Conservation (phyloP, 768 basidiomycete species). For the Scleroderma citrinum region DNA sequence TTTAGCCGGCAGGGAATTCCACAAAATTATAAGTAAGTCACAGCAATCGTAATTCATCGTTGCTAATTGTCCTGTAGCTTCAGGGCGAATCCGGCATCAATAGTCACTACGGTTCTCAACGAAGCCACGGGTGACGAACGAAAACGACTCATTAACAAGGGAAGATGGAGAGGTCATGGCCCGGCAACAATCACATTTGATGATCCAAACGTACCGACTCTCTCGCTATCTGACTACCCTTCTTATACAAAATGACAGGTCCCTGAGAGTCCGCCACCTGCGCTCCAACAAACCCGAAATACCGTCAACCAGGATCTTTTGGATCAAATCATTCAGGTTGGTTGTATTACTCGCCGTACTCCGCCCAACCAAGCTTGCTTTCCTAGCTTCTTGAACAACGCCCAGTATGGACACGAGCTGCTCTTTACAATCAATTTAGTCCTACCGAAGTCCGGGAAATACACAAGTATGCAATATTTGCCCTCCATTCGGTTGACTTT, state of each 20-base stretch:
- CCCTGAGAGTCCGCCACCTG: slow-evolving; percentile 58
- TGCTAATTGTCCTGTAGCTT: slow-evolving; percentile 41
- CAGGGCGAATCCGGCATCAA: slow-evolving; percentile 71
- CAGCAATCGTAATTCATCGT: neutral
- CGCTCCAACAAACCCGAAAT: slow-evolving; percentile 54
- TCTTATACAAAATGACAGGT: slow-evolving; percentile 33
- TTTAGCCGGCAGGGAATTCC: slow-evolving; percentile 81
- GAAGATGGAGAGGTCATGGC: slow-evolving; percentile 82
- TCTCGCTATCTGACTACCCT: neutral
- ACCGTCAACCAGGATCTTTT: slow-evolving; percentile 52
- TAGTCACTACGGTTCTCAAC: slow-evolving; percentile 58
- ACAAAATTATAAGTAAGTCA: slow-evolving; percentile 69
- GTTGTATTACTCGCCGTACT: neutral
- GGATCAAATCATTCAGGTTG: slow-evolving; percentile 48
- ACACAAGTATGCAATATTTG: slow-evolving; percentile 51
- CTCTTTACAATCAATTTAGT: slow-evolving; percentile 77
- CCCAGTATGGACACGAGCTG: slow-evolving; percentile 86
- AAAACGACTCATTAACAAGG: slow-evolving; percentile 76
- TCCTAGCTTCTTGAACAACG: slow-evolving; percentile 65
- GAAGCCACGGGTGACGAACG: slow-evolving; percentile 77
- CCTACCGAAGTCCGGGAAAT: slow-evolving; percentile 63
- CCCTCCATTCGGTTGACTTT: neutral
- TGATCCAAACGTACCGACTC: slow-evolving; percentile 40
- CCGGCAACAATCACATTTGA: slow-evolving; percentile 64
- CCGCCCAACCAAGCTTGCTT: slow-evolving; percentile 5